Evolutionary conservation across 169 alveolate genomes (phyloP).

Genomic region (Plasmodium knowlesi): DNA sequence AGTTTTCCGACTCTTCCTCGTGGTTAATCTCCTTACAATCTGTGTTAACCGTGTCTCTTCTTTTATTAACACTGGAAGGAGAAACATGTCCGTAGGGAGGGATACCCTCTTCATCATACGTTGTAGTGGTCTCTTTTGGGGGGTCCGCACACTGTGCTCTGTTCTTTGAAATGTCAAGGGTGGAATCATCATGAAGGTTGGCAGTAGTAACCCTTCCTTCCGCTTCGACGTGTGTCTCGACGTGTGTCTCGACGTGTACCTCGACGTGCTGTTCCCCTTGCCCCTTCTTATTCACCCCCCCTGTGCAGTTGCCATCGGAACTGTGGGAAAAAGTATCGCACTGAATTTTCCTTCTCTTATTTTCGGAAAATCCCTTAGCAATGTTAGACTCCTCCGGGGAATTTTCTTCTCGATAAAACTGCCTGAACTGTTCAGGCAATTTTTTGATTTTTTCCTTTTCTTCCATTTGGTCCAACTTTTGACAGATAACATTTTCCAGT

Average conservation of each 20-base stretch:
- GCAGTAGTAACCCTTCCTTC: neutral
- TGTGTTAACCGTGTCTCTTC: neutral
- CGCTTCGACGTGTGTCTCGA: neutral
- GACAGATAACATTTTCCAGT: slow-evolving; percentile 25
- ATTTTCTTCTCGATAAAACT: neutral
- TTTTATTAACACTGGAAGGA: neutral
- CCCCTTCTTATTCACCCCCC: neutral
- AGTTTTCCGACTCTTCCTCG: neutral
- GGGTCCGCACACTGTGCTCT: neutral
- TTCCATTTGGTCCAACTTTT: slow-evolving; percentile 6
- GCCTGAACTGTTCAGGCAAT: neutral
- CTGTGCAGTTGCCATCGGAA: neutral
- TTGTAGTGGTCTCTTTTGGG: neutral
- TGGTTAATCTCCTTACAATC: neutral
- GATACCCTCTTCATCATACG: neutral
- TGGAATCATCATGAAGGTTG: neutral
- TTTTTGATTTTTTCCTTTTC: neutral
- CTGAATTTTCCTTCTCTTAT: neutral
- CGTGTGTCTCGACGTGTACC: neutral
- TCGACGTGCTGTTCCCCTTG: neutral
- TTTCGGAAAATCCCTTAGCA: neutral
- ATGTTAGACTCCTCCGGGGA: too few species aligned
- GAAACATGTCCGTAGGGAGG: neutral
- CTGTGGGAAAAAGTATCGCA: neutral
- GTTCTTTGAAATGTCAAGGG: neutral